A percentile compares a stretch with the other conserved stretches of the same genome.
Conservation (phyloP, 2,329 filamentous ascomycete genomes). For the Proliferodiscus dingleyae region DNA sequence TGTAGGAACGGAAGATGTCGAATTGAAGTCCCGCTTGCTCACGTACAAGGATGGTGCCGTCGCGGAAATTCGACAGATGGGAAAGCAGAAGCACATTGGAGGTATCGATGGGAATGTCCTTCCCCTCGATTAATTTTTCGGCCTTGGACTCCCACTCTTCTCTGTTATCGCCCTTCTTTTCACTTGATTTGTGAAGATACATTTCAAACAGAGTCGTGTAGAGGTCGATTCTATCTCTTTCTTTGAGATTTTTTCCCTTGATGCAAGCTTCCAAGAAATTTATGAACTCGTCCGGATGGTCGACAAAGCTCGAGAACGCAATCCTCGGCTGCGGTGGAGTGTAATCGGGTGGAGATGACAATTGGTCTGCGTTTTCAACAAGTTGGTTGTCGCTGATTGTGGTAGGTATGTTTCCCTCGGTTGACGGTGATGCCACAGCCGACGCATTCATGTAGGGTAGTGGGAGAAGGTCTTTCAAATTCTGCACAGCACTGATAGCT, state of each 20-base stretch:
- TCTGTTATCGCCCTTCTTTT: conserved; percentile 65
- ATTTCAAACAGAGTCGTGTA: conserved; percentile 97
- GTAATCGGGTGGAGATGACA: conserved; percentile 52
- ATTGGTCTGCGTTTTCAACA: conserved; percentile 40
- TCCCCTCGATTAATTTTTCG: conserved; percentile 78
- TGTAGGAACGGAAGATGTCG: conserved; percentile 96
- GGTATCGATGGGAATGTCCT: conserved; percentile 81
- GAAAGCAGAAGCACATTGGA: conserved; percentile 92
- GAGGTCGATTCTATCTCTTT: conserved; percentile 75
- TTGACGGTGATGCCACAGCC: conserved; percentile 48
- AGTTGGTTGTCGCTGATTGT: conserved; percentile 50
- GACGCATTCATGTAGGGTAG: conserved; percentile 77
- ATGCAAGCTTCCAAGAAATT: conserved; percentile 87
- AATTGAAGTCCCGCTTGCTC: conserved; percentile 89
- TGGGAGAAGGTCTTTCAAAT: conserved; percentile 76
- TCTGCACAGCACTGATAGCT: conserved; percentile 76
- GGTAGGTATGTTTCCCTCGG: conserved; percentile 45
- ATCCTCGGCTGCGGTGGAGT: conserved; percentile 76
- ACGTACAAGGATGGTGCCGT: conserved; percentile 86
- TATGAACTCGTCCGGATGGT: conserved; percentile 88
- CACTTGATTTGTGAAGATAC: conserved; percentile 85
- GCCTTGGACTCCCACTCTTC: conserved; percentile 87
- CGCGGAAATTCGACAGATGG: conserved; percentile 82
- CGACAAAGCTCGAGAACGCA: conserved; percentile 94
- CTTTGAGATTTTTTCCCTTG: conserved; percentile 62